Evolutionary conservation across 495 filamentous ascomycete species (phyloP).

Genomic region (Amphirosellinia nigrospora): DNA sequence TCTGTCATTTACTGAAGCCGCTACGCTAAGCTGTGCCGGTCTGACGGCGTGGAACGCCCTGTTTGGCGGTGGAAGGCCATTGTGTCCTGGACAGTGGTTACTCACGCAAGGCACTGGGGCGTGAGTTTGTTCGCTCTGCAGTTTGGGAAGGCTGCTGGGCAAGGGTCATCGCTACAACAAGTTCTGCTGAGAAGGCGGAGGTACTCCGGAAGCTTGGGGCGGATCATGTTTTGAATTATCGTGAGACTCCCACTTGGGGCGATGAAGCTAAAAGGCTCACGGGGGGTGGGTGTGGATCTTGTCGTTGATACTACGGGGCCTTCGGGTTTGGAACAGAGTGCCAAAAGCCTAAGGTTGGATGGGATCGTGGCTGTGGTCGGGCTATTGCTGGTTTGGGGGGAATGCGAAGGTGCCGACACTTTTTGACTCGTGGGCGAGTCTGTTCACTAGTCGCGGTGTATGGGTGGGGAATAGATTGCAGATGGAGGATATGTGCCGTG

Average conservation of each 20-base stretch:
- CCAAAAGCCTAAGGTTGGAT: not conserved
- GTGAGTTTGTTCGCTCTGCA: conserved; percentile 45
- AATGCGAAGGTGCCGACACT: conserved; percentile 38
- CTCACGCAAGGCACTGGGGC: conserved; percentile 46
- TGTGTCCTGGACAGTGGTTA: conserved; percentile 36
- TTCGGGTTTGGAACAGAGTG: not conserved
- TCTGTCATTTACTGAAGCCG: not conserved
- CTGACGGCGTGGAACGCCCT: not conserved
- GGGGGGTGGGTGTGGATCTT: not conserved
- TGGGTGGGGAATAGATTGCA: conserved; percentile 58
- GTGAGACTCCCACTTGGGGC: conserved; percentile 58
- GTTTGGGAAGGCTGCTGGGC: conserved; percentile 48
- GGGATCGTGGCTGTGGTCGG: not conserved
- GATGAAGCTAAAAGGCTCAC: conserved; percentile 30
- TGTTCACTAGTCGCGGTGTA: conserved; percentile 59
- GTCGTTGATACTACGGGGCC: not conserved
- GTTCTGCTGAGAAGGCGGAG: conserved; percentile 19
- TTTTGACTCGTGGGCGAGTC: conserved; percentile 51
- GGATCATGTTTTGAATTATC: conserved; percentile 65
- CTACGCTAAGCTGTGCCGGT: not conserved
- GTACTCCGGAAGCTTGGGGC: conserved; percentile 52
- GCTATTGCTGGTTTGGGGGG: not conserved
- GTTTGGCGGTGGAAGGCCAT: conserved; percentile 34
- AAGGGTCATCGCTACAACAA: conserved; percentile 50
- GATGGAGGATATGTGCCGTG: conserved; percentile 60